phyloP scores from a whole-genome alignment of 169 alveolate species.

The Cryptosporidium andersoni region DNA sequence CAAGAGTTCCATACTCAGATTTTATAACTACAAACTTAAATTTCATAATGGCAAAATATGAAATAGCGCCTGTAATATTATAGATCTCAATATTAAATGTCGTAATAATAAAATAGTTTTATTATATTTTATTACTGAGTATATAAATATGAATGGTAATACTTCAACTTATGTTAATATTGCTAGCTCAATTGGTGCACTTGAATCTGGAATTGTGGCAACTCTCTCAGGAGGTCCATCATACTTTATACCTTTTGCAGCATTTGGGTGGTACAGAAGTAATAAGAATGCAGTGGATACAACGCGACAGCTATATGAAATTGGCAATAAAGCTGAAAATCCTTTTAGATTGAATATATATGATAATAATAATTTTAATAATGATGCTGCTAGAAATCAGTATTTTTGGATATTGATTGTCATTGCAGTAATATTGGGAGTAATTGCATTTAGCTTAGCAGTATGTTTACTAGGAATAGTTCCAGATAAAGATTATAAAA shows the following conservation, averaged over 20 bases:
- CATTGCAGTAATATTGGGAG: slow-evolving; percentile 30
- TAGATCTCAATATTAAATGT: too few species aligned
- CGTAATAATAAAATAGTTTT: too few species aligned
- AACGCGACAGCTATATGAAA: slow-evolving; percentile 6
- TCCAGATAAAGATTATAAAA: slow-evolving; percentile 57
- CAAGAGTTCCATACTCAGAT: too few species aligned
- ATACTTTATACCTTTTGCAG: slow-evolving; percentile 53
- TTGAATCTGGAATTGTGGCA: slow-evolving; percentile 65
- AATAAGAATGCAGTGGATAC: slow-evolving; percentile 15
- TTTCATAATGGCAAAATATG: too few species aligned
- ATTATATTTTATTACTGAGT: too few species aligned
- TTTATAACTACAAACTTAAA: too few species aligned
- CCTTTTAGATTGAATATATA: slow-evolving; percentile 21
- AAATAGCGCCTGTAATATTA: too few species aligned
- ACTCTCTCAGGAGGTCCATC: slow-evolving; percentile 66
- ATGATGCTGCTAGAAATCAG: slow-evolving; percentile 41
- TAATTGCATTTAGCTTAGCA: slow-evolving; percentile 41
- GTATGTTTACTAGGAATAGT: slow-evolving; percentile 55
- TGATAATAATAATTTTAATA: not conserved
- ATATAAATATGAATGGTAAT: not conserved
- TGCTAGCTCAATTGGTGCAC: slow-evolving; percentile 58
- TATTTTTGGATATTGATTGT: slow-evolving; percentile 52
- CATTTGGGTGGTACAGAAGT: slow-evolving; percentile 48
- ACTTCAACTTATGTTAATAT: slow-evolving; percentile 20
- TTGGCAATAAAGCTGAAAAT: slow-evolving; percentile 39